Base-by-base conservation (phyloP, 2,329 filamentous ascomycete genomes). In the Dactylellina sp. region DNA sequence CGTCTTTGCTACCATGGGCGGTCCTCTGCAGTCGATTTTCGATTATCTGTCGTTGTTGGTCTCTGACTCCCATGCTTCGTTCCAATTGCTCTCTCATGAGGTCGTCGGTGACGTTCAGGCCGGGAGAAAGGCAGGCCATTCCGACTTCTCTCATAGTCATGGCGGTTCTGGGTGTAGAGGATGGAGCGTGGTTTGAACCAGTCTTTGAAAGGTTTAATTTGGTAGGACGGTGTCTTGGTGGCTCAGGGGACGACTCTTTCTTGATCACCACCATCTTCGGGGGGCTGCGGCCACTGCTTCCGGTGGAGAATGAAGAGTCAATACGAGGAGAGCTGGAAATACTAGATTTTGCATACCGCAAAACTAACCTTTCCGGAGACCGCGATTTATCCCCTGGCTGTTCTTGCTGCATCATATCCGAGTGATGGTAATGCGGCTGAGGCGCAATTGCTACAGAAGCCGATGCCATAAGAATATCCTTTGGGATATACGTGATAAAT, bases 101-200 rank as follows among this genome's bases (percentile, higher is more conserved):
- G n/a, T 95, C 94, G 81, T 99, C 93, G 78, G 98, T 91, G 14
- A 95, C 98, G 77, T 96, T 89, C 79, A 99, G 98, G 61, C 95
- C 95, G 0, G 95, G 95, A 1, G 95, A 98, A 63, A 99, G 85
- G 79, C 95, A 99, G 44, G 94, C 94, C 65, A 98, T 86, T 68
- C 95, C 95, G 24, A 98, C 91, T 81, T 97, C 92, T 79, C 96
- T 93, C 79, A 98, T 94, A 44, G 86, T 91, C 39, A 95, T 83
- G 39, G 77, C 77, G 0, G 90, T 87, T 25, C 92, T 90, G 40
- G 92, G 88, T 57, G 89, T 89, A 32, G 83, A 83, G 25, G 87
- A 85, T 66, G 81, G 82, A 12, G 76, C 77, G 62, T 77, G 79
- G n/a, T 85, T 84, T 72, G 82, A 84, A 32, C 83, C 82, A 77